Percentiles rank a stretch among this genome's conserved stretches.
Conservation (phyloP, 768 basidiomycete genomes). For the Macrolepiota dolichaula region DNA sequence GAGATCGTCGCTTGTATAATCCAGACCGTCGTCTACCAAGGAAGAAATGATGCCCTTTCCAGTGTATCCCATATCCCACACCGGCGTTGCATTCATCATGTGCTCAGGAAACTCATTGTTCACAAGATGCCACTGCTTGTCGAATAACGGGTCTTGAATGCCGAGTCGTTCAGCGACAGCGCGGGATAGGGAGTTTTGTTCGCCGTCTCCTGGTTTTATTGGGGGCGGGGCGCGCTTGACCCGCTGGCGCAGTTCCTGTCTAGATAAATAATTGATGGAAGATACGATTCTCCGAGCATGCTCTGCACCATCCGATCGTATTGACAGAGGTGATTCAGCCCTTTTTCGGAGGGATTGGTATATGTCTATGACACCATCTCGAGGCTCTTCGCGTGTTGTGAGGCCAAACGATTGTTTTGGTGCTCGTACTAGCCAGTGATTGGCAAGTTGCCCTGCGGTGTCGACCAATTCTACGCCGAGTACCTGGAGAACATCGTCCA, state of each 20-base stretch:
- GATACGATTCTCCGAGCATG: slow-evolving; percentile 43
- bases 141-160: slow-evolving; percentile 80
- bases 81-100: slow-evolving; percentile 87
- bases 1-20: slow-evolving; percentile 85
- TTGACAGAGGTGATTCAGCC: slow-evolving; percentile 27
- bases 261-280: slow-evolving; percentile 58
- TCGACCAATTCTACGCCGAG: slow-evolving; percentile 87
- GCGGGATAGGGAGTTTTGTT: slow-evolving; percentile 32
- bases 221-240: slow-evolving; percentile 74
- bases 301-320: slow-evolving; percentile 39
- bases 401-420: slow-evolving; percentile 31
- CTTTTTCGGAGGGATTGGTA: slow-evolving; percentile 43
- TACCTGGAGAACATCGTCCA: slow-evolving; percentile 52
- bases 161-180: slow-evolving; percentile 56
- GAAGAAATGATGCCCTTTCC: slow-evolving; percentile 86
- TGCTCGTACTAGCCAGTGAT: slow-evolving; percentile 81
- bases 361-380: slow-evolving; percentile 47
- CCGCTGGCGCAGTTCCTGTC: slow-evolving; percentile 65
- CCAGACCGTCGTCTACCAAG: slow-evolving; percentile 93
- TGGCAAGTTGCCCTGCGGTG: slow-evolving; percentile 74
- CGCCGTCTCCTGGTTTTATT: slow-evolving; percentile 24
- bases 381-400: slow-evolving; percentile 27
- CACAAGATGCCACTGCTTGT: slow-evolving; percentile 90
- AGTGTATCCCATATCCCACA: slow-evolving; percentile 90
- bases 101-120: slow-evolving; percentile 81